Percentiles rank a stretch among this genome's conserved stretches.
Evolutionary conservation across 139 green algal genomes (phyloP).

Genomic region (Klebsormidium nitens): DNA sequence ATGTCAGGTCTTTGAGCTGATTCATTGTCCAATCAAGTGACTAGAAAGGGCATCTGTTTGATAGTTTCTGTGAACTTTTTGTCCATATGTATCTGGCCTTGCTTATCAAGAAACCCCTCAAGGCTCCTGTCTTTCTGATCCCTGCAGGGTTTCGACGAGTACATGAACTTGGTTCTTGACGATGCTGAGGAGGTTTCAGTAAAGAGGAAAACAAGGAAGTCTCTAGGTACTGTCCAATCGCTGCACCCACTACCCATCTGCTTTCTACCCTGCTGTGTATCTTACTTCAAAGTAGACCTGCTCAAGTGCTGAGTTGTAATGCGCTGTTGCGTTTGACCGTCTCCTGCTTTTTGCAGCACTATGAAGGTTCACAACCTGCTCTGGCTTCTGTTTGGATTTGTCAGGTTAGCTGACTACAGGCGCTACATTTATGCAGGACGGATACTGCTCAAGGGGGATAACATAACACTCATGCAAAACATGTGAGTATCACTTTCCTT

Average conservation of each 20-base stretch:
- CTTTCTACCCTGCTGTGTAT: too few species aligned
- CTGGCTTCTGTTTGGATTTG: too few species aligned
- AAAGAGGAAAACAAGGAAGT: slow-evolving; percentile 86
- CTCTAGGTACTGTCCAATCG: too few species aligned
- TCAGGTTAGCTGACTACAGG: too few species aligned
- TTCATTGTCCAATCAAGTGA: background rate
- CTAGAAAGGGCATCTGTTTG: background rate
- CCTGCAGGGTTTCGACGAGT: slow-evolving; percentile 92
- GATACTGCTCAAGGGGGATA: slow-evolving; percentile 97
- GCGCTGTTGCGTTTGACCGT: too few species aligned
- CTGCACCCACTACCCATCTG: too few species aligned
- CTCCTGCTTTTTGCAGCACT: too few species aligned
- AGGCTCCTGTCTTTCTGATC: background rate
- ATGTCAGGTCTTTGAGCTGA: background rate
- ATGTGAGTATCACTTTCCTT: slow-evolving; percentile 34
- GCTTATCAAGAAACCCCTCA: background rate
- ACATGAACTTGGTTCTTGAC: slow-evolving; percentile 99
- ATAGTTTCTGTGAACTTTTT: background rate
- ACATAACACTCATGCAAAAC: slow-evolving; percentile 91
- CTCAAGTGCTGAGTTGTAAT: too few species aligned
- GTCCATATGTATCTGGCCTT: background rate
- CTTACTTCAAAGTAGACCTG: too few species aligned
- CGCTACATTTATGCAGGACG: slow-evolving; percentile 56
- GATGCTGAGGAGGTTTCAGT: slow-evolving; percentile 94
- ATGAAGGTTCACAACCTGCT: too few species aligned